A percentile compares a stretch with the other conserved stretches of the same genome.
phyloP scores from a whole-genome alignment of 495 filamentous ascomycete species.

The Aspergillus heteromorphus region DNA sequence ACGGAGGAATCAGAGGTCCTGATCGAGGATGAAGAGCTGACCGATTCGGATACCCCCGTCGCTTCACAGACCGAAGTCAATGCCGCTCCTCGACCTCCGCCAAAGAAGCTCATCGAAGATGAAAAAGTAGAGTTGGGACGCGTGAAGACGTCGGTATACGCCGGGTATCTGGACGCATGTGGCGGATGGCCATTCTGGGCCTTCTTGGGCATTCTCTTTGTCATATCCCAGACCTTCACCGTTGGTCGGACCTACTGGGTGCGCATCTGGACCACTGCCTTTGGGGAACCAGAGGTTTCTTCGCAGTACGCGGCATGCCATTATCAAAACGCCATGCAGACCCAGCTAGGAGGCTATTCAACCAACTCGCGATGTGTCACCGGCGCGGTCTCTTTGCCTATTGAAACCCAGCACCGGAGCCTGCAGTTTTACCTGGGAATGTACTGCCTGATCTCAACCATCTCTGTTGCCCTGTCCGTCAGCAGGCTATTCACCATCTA shows the following conservation, averaged over 20 bases:
- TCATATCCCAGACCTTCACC: slow-evolving; percentile 29
- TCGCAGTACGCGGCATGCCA: not conserved
- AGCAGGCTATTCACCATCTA: not conserved
- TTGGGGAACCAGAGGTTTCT: not conserved
- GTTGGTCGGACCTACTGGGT: slow-evolving; percentile 52
- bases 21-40: not conserved
- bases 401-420: not conserved
- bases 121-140: slow-evolving; percentile 63
- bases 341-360: not conserved
- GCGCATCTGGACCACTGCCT: slow-evolving; percentile 56
- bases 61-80: not conserved
- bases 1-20: not conserved
- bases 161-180: slow-evolving; percentile 56
- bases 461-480: not conserved
- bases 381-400: not conserved
- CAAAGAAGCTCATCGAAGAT: slow-evolving; percentile 69
- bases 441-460: not conserved
- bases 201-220: slow-evolving; percentile 45
- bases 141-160: slow-evolving; percentile 58
- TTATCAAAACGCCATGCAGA: not conserved
- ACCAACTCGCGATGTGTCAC: not conserved
- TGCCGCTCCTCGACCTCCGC: slow-evolving; percentile 19
- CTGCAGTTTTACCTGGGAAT: not conserved
- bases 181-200: slow-evolving; percentile 62
- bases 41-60: not conserved